phyloP scores from a whole-genome alignment of 2,329 filamentous ascomycete genomes.

The Thermoascus crustaceus region DNA sequence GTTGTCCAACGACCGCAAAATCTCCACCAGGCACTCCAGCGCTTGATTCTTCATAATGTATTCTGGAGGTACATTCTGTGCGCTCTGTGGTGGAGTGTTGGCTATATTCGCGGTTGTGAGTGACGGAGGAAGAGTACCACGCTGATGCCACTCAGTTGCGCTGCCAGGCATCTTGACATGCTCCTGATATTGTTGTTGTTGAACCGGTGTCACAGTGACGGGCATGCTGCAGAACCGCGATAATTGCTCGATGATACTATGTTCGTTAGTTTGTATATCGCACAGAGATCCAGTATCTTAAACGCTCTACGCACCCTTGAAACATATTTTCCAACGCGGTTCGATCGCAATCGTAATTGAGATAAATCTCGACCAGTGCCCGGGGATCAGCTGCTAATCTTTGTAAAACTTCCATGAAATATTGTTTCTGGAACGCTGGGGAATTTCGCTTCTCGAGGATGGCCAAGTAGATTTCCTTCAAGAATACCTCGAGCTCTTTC shows the following conservation, averaged over 20 bases:
- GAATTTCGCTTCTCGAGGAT: constrained; percentile 82
- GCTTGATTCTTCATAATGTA: constrained; percentile 87
- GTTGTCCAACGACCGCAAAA: constrained; percentile 79
- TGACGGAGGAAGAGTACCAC: constrained; percentile 76
- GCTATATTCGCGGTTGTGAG: constrained; percentile 71
- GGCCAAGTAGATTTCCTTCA: constrained; percentile 94
- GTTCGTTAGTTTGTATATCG: constrained; percentile 4
- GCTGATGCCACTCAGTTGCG: constrained; percentile 73
- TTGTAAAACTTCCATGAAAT: constrained; percentile 79
- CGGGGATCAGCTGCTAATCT: constrained; percentile 77
- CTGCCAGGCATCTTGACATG: constrained; percentile 53
- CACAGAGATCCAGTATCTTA: neutral
- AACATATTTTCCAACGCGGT: constrained; percentile 93
- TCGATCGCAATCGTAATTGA: constrained; percentile 97
- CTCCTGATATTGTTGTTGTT: constrained; percentile 84
- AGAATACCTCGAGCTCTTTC: constrained; percentile 96
- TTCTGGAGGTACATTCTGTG: constrained; percentile 69
- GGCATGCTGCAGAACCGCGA: constrained; percentile 77
- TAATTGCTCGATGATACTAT: constrained; percentile 79
- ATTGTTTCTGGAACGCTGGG: constrained; percentile 82
- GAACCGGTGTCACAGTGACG: constrained; percentile 62
- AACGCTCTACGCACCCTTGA: constrained; percentile 48
- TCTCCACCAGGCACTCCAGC: constrained; percentile 79
- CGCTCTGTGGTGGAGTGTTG: constrained; percentile 38
- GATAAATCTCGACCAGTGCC: constrained; percentile 85